A percentile compares a stretch with the other conserved stretches of the same genome.
Evolutionary conservation across 352 stramenopile species (phyloP).

Genomic region (Phytophthora capsici): DNA sequence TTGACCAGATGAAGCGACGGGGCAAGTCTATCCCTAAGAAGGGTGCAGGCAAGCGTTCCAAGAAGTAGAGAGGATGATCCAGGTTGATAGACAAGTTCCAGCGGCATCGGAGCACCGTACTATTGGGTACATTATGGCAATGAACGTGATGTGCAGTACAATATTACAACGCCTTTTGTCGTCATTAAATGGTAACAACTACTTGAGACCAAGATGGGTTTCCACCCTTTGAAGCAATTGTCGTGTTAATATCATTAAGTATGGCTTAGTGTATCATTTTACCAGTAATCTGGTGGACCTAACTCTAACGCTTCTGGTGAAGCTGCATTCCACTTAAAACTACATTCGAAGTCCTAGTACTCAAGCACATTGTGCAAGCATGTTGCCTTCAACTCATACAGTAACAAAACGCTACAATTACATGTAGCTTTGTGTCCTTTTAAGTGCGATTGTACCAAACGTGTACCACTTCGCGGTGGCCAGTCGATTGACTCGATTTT

Average conservation of each 20-base stretch:
- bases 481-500: conserved; percentile 33
- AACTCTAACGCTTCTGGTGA: no score
- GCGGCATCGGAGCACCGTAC: conserved; percentile 1
- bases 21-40: conserved; percentile 90
- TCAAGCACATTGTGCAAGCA: no score
- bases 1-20: conserved; percentile 89
- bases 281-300: no score
- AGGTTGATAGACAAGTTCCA: conserved; percentile 13
- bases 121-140: not conserved
- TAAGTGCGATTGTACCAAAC: conserved; percentile 38
- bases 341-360: no score
- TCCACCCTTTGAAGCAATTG: conserved; percentile 12
- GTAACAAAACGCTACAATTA: no score
- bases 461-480: conserved; percentile 42
- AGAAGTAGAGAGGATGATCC: conserved; percentile 63
- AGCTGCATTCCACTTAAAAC: no score
- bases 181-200: conserved; percentile 11
- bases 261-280: no score
- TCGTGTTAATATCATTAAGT: not conserved
- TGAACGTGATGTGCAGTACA: not conserved
- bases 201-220: conserved; percentile 29
- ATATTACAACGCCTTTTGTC: not conserved
- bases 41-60: conserved; percentile 85
- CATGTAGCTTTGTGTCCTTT: no score
- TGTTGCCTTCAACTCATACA: no score